phyloP scores from a whole-genome alignment of 2,329 filamentous ascomycete genomes.

The Ophiosphaerella narmari region DNA sequence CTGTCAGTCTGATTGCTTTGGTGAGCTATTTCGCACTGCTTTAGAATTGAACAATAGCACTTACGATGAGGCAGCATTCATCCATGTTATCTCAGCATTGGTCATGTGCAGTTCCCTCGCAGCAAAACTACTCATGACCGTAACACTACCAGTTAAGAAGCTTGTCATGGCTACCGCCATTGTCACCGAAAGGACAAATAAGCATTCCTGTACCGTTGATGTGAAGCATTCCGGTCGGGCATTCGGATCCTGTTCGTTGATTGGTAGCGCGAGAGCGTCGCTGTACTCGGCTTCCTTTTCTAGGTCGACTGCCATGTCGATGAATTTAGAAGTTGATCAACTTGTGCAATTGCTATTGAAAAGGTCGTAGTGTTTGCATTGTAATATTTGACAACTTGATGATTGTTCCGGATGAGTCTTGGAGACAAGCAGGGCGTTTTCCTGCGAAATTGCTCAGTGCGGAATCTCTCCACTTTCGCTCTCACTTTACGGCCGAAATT shows the following conservation, averaged over 20 bases:
- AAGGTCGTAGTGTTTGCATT: not conserved
- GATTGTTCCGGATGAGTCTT: not conserved
- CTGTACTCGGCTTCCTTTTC: constrained; percentile 17
- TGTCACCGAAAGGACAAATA: constrained; percentile 69
- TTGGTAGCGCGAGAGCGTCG: constrained; percentile 19
- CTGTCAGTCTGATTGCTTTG: constrained; percentile 55
- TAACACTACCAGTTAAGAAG: constrained; percentile 63
- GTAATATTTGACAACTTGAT: not conserved
- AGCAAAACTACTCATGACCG: constrained; percentile 67
- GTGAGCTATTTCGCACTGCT: not conserved
- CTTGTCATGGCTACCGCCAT: constrained; percentile 68
- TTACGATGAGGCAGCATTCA: constrained; percentile 64
- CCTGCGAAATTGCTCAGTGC: constrained; percentile 19
- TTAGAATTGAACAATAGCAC: constrained; percentile 19
- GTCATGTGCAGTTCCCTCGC: constrained; percentile 65
- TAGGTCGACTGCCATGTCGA: constrained; percentile 15
- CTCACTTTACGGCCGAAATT: too few species aligned
- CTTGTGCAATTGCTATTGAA: not conserved
- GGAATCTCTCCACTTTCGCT: constrained; percentile 18
- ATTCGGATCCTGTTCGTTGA: constrained; percentile 35
- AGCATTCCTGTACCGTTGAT: constrained; percentile 64
- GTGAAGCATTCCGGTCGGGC: constrained; percentile 63
- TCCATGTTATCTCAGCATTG: constrained; percentile 70
- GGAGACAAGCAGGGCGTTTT: not conserved
- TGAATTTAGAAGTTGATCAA: not conserved